Conservation (phyloP, 2,329 filamentous ascomycete genomes). For the Stagonosporopsis cucurbitacearum region DNA sequence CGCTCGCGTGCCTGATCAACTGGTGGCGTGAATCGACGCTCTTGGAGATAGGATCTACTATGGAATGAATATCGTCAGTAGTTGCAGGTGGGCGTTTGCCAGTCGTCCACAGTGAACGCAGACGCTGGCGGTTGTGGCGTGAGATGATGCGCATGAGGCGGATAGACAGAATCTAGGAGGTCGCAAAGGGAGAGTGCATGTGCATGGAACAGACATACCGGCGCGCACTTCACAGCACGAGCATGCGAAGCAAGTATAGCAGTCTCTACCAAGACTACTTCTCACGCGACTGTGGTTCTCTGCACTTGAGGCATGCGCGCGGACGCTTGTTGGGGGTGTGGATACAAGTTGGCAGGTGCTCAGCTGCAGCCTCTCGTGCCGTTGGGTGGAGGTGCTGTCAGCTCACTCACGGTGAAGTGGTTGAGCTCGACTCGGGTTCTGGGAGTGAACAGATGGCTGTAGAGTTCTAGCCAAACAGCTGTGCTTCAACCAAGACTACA, state of each 20-base stretch:
- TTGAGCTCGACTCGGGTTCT: background rate
- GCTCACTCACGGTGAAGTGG: slow-evolving; percentile 8
- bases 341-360: slow-evolving; percentile 3
- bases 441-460: background rate
- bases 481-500: slow-evolving; percentile 9
- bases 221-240: slow-evolving; percentile 7
- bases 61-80: slow-evolving; percentile 37
- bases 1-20: slow-evolving; percentile 25
- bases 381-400: background rate
- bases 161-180: slow-evolving; percentile 21
- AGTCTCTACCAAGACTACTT: slow-evolving; percentile 11
- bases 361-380: slow-evolving; percentile 8
- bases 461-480: slow-evolving; percentile 1
- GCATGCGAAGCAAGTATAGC: slow-evolving; percentile 12
- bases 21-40: slow-evolving; percentile 9
- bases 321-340: slow-evolving; percentile 4
- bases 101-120: slow-evolving; percentile 24
- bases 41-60: slow-evolving; percentile 21
- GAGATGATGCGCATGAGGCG: slow-evolving; percentile 28
- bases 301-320: slow-evolving; percentile 2
- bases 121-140: slow-evolving; percentile 23
- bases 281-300: slow-evolving; percentile 8
- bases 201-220: slow-evolving; percentile 16
- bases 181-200: slow-evolving; percentile 23
- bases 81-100: slow-evolving; percentile 27